phyloP scores from a whole-genome alignment of 495 filamentous ascomycete genomes.

The Daldinia decipiens region DNA sequence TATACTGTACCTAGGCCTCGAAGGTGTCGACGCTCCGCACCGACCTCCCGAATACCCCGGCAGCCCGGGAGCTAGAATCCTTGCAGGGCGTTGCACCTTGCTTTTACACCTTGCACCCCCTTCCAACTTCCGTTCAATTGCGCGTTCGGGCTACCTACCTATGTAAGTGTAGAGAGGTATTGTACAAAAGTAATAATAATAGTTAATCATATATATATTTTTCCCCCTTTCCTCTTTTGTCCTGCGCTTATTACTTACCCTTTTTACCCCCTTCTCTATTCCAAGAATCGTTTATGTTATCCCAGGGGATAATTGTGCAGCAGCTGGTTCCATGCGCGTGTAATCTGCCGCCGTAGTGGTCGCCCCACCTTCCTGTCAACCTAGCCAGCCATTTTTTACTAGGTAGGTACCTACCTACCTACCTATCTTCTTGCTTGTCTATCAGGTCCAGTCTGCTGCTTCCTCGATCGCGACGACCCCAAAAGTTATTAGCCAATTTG shows the following conservation, averaged over 20 bases:
- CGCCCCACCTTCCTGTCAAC: conserved; percentile 33
- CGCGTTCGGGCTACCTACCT: conserved; percentile 10
- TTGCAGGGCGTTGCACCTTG: conserved; percentile 43
- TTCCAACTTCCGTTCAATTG: conserved; percentile 35
- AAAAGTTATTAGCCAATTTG: conserved; percentile 48
- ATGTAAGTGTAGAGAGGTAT: no score
- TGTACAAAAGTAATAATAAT: no score
- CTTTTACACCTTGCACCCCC: conserved; percentile 41
- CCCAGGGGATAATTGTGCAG: conserved; percentile 32
- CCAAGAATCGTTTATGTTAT: conserved; percentile 8
- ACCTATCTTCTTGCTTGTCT: conserved; percentile 25
- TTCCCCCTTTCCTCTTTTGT: background rate
- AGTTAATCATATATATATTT: no score
- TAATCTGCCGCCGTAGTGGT: conserved; percentile 45
- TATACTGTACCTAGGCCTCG: conserved; percentile 8
- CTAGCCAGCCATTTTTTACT: conserved; percentile 38
- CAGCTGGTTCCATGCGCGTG: conserved; percentile 38
- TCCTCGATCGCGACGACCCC: conserved; percentile 40
- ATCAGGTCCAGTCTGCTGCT: conserved; percentile 28
- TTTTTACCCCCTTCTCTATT: conserved; percentile 6
- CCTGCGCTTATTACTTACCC: conserved; percentile 2
- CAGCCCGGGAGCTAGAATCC: conserved; percentile 44
- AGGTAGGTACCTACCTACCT: no score
- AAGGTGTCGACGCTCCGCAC: conserved; percentile 39
- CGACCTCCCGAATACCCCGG: conserved; percentile 46